phyloP scores from a whole-genome alignment of 2,329 filamentous ascomycete species.

The Bipolaris sorokiniana region DNA sequence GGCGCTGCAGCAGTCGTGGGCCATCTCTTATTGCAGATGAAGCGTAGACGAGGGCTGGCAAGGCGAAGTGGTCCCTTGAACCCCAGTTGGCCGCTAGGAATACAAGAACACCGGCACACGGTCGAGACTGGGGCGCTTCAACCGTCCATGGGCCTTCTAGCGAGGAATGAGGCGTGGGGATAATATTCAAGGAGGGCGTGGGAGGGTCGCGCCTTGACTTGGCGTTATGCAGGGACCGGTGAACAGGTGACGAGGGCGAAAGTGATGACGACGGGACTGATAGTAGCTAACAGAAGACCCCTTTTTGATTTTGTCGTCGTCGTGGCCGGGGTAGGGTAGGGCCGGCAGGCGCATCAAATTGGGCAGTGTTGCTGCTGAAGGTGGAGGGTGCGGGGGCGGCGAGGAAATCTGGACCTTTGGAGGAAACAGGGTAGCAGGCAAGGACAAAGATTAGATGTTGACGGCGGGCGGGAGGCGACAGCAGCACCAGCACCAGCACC shows the following conservation, averaged over 20 bases:
- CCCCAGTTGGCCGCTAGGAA: slow-evolving; percentile 7
- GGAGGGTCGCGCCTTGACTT: slow-evolving; percentile 15
- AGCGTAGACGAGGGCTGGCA: not conserved
- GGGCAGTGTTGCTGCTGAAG: slow-evolving; percentile 13
- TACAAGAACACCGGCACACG: slow-evolving; percentile 16
- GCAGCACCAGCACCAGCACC: not conserved
- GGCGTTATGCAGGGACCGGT: slow-evolving; percentile 32
- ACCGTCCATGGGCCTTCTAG: slow-evolving; percentile 27
- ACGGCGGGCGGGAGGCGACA: slow-evolving; percentile 5
- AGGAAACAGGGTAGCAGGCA: slow-evolving; percentile 2
- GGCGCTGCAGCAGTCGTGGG: slow-evolving; percentile 9
- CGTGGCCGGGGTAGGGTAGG: slow-evolving; percentile 6
- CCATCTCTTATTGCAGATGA: slow-evolving; percentile 1
- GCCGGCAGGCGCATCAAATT: slow-evolving; percentile 14
- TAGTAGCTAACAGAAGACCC: slow-evolving; percentile 16
- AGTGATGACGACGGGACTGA: slow-evolving; percentile 15
- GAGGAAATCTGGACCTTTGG: slow-evolving; percentile 10
- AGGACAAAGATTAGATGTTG: slow-evolving; percentile 13
- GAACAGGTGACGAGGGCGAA: slow-evolving; percentile 19
- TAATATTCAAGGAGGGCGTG: slow-evolving; percentile 1
- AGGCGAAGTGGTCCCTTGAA: not conserved
- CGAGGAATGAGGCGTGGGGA: slow-evolving; percentile 9
- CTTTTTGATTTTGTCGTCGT: slow-evolving; percentile 9
- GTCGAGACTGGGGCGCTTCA: slow-evolving; percentile 19
- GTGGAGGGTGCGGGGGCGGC: slow-evolving; percentile 10